Conservation (phyloP, 176 grass and related monocot species). For the Urochloa ruziziensis region DNA sequence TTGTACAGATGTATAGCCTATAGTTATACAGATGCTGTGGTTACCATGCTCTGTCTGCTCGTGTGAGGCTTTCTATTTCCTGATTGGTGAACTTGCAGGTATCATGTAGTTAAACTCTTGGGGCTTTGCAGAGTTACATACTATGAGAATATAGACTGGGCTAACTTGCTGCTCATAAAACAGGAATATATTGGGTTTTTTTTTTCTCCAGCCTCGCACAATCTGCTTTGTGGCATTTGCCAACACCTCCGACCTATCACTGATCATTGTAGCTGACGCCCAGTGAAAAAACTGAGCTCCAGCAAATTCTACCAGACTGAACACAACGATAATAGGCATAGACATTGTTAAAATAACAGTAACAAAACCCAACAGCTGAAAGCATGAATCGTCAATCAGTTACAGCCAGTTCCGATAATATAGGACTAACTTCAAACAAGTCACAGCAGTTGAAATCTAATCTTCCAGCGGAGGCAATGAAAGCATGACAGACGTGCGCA, state of each 20-base stretch:
- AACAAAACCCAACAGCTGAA: background rate
- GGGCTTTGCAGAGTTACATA: too few species aligned
- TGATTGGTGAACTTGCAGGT: background rate
- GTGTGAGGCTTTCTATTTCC: background rate
- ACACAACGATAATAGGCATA: background rate
- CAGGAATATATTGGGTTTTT: too few species aligned
- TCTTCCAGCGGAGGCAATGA: background rate
- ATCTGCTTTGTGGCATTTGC: background rate
- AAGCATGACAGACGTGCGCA: background rate
- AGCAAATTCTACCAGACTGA: background rate
- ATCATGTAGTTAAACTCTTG: background rate
- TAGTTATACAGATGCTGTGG: background rate
- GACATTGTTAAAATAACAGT: background rate
- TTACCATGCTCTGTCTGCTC: too few species aligned
- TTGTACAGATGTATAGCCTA: too few species aligned
- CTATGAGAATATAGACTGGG: too few species aligned
- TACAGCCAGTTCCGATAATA: background rate
- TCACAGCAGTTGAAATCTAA: conserved; percentile 1
- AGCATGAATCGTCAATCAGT: background rate
- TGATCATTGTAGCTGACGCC: background rate
- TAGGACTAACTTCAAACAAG: background rate
- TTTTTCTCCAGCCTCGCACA: too few species aligned
- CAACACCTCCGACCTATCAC: background rate
- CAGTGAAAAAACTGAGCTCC: background rate
- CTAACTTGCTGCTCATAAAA: too few species aligned